Evolutionary conservation across 805 yeast genomes (phyloP).

Genomic region (Pichia insulana): DNA sequence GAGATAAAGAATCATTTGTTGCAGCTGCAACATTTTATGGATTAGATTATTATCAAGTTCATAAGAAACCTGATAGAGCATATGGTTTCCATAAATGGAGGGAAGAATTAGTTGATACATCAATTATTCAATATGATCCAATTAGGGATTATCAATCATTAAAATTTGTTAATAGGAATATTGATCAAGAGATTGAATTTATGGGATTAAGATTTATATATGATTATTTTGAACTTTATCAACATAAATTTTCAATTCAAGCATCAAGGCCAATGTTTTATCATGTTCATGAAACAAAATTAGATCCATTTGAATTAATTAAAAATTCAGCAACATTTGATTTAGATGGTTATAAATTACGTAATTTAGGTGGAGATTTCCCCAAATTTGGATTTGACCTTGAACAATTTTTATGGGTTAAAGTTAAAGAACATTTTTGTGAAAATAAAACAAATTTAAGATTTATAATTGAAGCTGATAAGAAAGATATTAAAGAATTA

Average conservation of each 20-base stretch:
- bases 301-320: slow-evolving; percentile 34
- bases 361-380: slow-evolving; percentile 16
- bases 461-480: slow-evolving; percentile 7
- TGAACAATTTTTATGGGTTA: slow-evolving; percentile 17
- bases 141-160: slow-evolving; percentile 3
- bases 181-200: slow-evolving; percentile 16
- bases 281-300: slow-evolving; percentile 40
- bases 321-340: slow-evolving; percentile 10
- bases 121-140: slow-evolving; percentile 18
- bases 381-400: slow-evolving; percentile 12
- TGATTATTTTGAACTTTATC: slow-evolving; percentile 11
- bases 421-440: slow-evolving; percentile 15
- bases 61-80: slow-evolving; percentile 18
- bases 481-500: not conserved
- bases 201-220: slow-evolving; percentile 4
- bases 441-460: slow-evolving; percentile 6
- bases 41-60: slow-evolving; percentile 45
- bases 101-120: not conserved
- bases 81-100: slow-evolving; percentile 4
- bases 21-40: slow-evolving; percentile 53
- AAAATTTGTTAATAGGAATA: slow-evolving; percentile 5
- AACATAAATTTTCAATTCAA: slow-evolving; percentile 12
- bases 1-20: slow-evolving; percentile 69
- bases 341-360: slow-evolving; percentile 3
- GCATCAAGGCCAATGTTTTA: slow-evolving; percentile 15